phyloP scores from a whole-genome alignment of 352 stramenopile genomes.

The Pythium angustatum region DNA sequence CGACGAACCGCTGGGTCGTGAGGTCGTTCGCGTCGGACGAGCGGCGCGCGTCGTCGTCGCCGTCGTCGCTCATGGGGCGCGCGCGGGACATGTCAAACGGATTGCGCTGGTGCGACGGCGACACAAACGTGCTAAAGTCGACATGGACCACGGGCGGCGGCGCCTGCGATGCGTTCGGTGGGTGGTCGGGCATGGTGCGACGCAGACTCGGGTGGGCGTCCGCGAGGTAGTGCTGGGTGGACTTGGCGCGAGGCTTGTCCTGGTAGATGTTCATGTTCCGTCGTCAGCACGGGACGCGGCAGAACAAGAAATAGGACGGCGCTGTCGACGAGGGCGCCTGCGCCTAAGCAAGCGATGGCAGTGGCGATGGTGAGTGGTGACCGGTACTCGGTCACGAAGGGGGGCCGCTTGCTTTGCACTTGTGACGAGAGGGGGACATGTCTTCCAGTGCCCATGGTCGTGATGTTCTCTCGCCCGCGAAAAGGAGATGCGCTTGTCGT shows the following conservation, averaged over 20 bases:
- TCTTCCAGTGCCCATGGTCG: too few relatives aligned
- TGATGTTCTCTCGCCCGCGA: too few relatives aligned
- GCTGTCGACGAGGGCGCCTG: background rate
- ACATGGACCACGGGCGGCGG: slow-evolving; percentile 21
- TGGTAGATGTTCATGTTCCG: background rate
- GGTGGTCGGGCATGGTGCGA: slow-evolving; percentile 11
- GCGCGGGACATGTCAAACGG: slow-evolving; percentile 11
- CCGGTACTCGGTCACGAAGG: too few relatives aligned
- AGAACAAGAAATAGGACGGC: background rate
- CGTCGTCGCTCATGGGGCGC: slow-evolving; percentile 3
- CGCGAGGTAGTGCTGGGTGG: slow-evolving; percentile 14
- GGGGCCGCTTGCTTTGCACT: too few relatives aligned
- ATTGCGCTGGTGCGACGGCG: slow-evolving; percentile 4
- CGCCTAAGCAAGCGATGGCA: background rate
- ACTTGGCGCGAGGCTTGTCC: slow-evolving; percentile 4
- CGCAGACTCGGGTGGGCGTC: slow-evolving; percentile 23
- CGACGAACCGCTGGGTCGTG: slow-evolving; percentile 33
- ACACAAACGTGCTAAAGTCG: slow-evolving; percentile 25
- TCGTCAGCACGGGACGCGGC: too few relatives aligned
- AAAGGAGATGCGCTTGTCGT: slow-evolving; percentile 7
- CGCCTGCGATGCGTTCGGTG: background rate
- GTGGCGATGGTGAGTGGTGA: too few relatives aligned
- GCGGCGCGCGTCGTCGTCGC: slow-evolving; percentile 5
- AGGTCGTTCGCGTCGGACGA: slow-evolving; percentile 18
- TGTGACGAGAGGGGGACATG: background rate